Percentiles rank a stretch among this genome's conserved stretches.
Evolutionary conservation across 305 asterid genomes (phyloP).

Genomic region (Rubia peregrina): DNA sequence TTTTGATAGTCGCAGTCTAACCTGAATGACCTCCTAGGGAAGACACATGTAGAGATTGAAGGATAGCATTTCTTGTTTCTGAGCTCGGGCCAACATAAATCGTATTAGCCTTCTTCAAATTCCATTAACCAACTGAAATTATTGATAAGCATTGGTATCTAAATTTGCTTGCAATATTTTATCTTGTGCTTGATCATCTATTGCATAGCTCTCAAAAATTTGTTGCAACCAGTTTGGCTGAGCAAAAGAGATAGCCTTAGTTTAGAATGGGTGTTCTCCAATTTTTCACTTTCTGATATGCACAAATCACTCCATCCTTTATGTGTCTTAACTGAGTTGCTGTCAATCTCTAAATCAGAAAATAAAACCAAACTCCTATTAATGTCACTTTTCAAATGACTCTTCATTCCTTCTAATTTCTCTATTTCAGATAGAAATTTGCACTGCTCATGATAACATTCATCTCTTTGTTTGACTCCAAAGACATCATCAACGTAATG

Average conservation of each 20-base stretch:
- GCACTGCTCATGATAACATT: too few species aligned
- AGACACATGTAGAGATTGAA: not conserved
- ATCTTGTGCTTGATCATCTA: not conserved
- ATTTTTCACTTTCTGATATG: too few species aligned
- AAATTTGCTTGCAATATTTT: not conserved
- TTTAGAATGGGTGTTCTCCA: too few species aligned
- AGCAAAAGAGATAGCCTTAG: not conserved
- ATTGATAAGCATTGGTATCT: not conserved
- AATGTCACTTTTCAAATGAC: too few species aligned
- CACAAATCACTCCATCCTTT: too few species aligned
- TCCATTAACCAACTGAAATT: not conserved
- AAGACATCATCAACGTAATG: too few species aligned
- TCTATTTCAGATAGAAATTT: too few species aligned
- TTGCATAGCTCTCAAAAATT: not conserved
- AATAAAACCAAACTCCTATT: too few species aligned
- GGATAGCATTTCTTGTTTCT: not conserved
- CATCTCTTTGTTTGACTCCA: too few species aligned
- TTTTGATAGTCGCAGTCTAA: not conserved
- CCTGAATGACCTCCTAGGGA: conserved; percentile 9
- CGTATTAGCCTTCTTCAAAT: not conserved
- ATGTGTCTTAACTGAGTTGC: too few species aligned
- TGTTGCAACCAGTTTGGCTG: not conserved
- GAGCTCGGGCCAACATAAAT: not conserved
- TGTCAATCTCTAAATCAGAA: too few species aligned
- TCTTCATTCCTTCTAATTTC: too few species aligned